These are phyloP conservation scores for Cercospora brassicicola DNA, from an alignment of 2,329 filamentous ascomycete genomes.

Conservation along the genomic window DNA sequence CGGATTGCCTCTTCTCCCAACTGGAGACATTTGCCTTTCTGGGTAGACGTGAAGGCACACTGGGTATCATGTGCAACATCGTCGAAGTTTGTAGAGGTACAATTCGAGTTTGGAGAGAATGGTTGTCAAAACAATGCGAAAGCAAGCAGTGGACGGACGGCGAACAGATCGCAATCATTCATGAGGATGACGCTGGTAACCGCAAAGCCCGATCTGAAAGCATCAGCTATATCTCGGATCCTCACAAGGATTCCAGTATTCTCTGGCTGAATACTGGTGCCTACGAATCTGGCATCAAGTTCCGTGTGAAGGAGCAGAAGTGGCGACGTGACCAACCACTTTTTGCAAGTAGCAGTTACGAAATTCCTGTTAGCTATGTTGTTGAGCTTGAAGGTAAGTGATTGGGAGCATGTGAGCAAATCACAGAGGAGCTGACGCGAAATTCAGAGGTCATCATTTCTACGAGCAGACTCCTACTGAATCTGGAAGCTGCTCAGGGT, in stretches of 20 bases:
- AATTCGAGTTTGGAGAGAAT: conserved; percentile 69
- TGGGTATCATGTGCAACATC: conserved; percentile 63
- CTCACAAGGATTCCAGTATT: conserved; percentile 48
- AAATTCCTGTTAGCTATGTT: conserved; percentile 67
- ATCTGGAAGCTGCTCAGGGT: conserved; percentile 63
- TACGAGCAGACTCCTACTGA: conserved; percentile 62
- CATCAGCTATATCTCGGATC: conserved; percentile 29
- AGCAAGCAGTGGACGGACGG: conserved; percentile 35
- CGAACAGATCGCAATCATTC: conserved; percentile 32
- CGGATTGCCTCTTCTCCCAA: conserved; percentile 71
- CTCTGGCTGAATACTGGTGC: conserved; percentile 67
- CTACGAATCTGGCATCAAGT: conserved; percentile 64
- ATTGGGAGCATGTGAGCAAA: neutral
- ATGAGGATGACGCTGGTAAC: conserved; percentile 18
- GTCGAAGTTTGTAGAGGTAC: conserved; percentile 67
- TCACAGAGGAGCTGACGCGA: conserved; percentile 16
- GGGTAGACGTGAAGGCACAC: conserved; percentile 63
- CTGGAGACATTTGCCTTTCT: conserved; percentile 68
- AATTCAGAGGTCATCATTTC: conserved; percentile 65
- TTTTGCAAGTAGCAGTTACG: conserved; percentile 60
- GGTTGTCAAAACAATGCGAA: conserved; percentile 58
- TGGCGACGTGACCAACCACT: conserved; percentile 52
- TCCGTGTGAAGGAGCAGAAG: conserved; percentile 61
- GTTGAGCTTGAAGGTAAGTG: conserved; percentile 69
- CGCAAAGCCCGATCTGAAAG: conserved; percentile 24